phyloP scores from a whole-genome alignment of 306 rosid species.

The Benincasa hispida region DNA sequence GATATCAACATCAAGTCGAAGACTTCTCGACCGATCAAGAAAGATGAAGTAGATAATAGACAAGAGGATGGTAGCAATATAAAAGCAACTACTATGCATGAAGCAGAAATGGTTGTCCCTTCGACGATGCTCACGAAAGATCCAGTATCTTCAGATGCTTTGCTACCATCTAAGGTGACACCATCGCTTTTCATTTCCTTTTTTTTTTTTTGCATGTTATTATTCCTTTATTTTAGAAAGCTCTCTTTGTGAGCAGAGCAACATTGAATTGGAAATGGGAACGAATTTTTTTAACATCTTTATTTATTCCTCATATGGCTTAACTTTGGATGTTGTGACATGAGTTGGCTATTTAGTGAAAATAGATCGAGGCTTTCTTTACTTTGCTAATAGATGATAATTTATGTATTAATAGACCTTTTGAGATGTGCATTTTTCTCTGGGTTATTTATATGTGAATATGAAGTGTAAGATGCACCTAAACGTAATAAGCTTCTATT shows the following conservation, averaged over 20 bases:
- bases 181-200: not conserved
- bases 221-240: not conserved
- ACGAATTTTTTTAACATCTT: not conserved
- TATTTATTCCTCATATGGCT: not conserved
- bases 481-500: not conserved
- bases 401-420: not conserved
- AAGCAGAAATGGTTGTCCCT: slow-evolving; percentile 23
- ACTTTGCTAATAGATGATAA: not conserved
- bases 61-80: slow-evolving; percentile 17
- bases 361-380: not conserved
- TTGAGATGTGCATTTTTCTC: not conserved
- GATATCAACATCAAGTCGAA: slow-evolving; percentile 29
- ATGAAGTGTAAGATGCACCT: not conserved
- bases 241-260: not conserved
- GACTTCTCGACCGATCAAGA: slow-evolving; percentile 25
- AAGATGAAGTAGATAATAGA: slow-evolving; percentile 27
- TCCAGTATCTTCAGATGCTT: slow-evolving; percentile 27
- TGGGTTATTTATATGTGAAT: not conserved
- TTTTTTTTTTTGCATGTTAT: not conserved
- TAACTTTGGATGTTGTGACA: not conserved
- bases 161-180: slow-evolving; percentile 39
- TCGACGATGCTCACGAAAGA: slow-evolving; percentile 21
- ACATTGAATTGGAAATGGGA: not conserved
- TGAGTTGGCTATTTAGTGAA: not conserved
- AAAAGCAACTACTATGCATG: slow-evolving; percentile 22